Percentiles rank a stretch among this genome's conserved stretches.
These are phyloP conservation scores for Suillus tomentosus DNA, from an alignment of 768 basidiomycete genomes.

Conservation along the genomic window DNA sequence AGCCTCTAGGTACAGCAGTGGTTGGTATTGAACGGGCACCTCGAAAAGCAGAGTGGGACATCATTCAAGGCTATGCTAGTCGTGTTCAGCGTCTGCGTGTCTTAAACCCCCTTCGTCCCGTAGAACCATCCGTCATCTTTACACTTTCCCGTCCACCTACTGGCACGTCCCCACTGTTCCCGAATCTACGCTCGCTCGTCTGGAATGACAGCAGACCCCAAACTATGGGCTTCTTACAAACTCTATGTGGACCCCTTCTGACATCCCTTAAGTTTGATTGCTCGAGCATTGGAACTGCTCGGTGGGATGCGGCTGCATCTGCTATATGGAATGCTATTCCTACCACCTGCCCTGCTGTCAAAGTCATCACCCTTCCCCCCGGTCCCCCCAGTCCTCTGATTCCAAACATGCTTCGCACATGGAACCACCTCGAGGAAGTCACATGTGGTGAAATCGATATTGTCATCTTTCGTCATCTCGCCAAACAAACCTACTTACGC, in stretches of 20 bases:
- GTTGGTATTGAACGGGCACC: neutral
- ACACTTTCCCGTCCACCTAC: conserved; percentile 2
- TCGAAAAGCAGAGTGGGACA: neutral
- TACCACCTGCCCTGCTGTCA: neutral
- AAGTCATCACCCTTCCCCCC: neutral
- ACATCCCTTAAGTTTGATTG: neutral
- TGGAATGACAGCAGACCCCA: conserved; percentile 1
- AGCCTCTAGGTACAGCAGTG: conserved; percentile 1
- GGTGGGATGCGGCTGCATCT: neutral
- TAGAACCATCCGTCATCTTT: neutral
- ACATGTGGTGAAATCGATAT: conserved; percentile 5
- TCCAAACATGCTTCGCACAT: neutral
- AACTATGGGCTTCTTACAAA: neutral
- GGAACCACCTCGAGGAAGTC: neutral
- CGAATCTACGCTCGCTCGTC: conserved; percentile 3
- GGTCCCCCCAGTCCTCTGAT: neutral
- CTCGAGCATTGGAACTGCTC: neutral
- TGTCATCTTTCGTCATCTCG: neutral
- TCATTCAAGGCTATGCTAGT: neutral
- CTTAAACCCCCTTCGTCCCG: neutral
- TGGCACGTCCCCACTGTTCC: neutral
- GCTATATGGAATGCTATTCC: neutral
- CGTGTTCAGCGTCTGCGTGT: neutral
- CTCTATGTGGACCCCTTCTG: neutral
- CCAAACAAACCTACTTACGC: neutral